These are phyloP conservation scores for Pyricularia grisea DNA, from an alignment of 2,329 filamentous ascomycete genomes.

Conservation along the genomic window DNA sequence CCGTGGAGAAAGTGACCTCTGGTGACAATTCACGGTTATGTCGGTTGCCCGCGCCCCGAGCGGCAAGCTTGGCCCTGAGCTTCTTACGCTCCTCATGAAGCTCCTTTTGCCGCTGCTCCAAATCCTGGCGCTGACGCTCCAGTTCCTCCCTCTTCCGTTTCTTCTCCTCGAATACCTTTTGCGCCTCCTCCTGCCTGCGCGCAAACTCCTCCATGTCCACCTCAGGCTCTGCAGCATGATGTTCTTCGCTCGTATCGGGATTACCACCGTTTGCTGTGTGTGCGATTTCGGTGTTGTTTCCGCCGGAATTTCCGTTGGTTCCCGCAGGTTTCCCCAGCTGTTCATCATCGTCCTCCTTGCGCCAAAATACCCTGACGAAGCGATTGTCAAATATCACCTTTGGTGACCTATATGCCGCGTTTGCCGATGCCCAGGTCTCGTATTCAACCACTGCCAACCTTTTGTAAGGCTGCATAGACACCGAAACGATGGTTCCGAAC, in stretches of 20 bases:
- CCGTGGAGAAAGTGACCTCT: slow-evolving; percentile 3
- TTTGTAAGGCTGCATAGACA: slow-evolving; percentile 58
- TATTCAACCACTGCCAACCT: slow-evolving; percentile 62
- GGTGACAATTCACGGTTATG: slow-evolving; percentile 3
- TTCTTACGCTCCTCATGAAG: slow-evolving; percentile 55
- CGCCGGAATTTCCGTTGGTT: slow-evolving; percentile 14
- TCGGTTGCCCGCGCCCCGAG: slow-evolving; percentile 14
- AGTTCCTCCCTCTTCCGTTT: slow-evolving; percentile 52
- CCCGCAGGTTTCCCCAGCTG: slow-evolving; percentile 15
- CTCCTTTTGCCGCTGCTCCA: slow-evolving; percentile 56
- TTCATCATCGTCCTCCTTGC: slow-evolving; percentile 39
- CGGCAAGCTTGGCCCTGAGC: slow-evolving; percentile 51
- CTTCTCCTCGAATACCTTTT: slow-evolving; percentile 59
- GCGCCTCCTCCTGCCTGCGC: slow-evolving; percentile 61
- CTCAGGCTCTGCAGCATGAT: slow-evolving; percentile 33
- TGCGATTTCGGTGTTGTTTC: neutral
- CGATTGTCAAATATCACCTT: slow-evolving; percentile 78
- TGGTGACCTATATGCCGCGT: slow-evolving; percentile 64
- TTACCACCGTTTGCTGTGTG: slow-evolving; percentile 7
- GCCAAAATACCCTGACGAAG: slow-evolving; percentile 80
- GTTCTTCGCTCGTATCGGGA: neutral
- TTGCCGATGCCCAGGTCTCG: slow-evolving; percentile 54
- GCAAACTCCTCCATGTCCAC: slow-evolving; percentile 63
- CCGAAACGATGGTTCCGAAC: slow-evolving; percentile 56
- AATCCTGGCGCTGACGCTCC: slow-evolving; percentile 49